Conservation (phyloP, 108 stramenopile genomes). For the Thalassiosira profunda region DNA sequence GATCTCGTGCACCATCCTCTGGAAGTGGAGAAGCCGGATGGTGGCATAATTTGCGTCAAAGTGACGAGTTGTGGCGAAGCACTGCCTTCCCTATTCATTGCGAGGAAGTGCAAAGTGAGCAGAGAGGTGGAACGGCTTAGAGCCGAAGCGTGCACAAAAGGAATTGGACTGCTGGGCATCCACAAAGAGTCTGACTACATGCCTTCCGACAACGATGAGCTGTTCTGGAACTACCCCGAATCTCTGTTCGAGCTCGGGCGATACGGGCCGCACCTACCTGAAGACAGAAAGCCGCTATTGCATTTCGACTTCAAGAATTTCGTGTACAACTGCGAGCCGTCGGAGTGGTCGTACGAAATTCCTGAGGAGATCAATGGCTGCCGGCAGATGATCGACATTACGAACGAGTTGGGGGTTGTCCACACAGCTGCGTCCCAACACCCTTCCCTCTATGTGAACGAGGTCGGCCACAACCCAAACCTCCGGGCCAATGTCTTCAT, state of each 20-base stretch:
- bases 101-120: too few relatives aligned
- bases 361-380: slow-evolving; percentile 30
- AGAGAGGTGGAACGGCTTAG: slow-evolving; percentile 16
- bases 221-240: slow-evolving; percentile 22
- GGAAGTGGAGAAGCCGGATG: slow-evolving; percentile 14
- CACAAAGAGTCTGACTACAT: slow-evolving; percentile 37
- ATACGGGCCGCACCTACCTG: slow-evolving; percentile 59
- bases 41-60: slow-evolving; percentile 46
- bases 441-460: slow-evolving; percentile 81
- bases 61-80: slow-evolving; percentile 44
- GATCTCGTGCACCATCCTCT: too few relatives aligned
- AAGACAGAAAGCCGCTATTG: slow-evolving; percentile 60
- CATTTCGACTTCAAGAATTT: slow-evolving; percentile 65
- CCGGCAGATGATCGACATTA: slow-evolving; percentile 70
- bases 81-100: too few relatives aligned
- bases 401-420: slow-evolving; percentile 79
- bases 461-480: slow-evolving; percentile 22
- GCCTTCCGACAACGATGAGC: slow-evolving; percentile 3
- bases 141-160: too few relatives aligned
- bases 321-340: slow-evolving; percentile 46
- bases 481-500: slow-evolving; percentile 8
- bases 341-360: slow-evolving; percentile 32
- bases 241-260: slow-evolving; percentile 60
- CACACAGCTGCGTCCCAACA: slow-evolving; percentile 56
- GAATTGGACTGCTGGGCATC: slow-evolving; percentile 43